Evolutionary conservation across 2,329 filamentous ascomycete genomes (phyloP), one percentile per base, ranked within the genome.

Genomic region (Fusarium devonianum): DNA sequence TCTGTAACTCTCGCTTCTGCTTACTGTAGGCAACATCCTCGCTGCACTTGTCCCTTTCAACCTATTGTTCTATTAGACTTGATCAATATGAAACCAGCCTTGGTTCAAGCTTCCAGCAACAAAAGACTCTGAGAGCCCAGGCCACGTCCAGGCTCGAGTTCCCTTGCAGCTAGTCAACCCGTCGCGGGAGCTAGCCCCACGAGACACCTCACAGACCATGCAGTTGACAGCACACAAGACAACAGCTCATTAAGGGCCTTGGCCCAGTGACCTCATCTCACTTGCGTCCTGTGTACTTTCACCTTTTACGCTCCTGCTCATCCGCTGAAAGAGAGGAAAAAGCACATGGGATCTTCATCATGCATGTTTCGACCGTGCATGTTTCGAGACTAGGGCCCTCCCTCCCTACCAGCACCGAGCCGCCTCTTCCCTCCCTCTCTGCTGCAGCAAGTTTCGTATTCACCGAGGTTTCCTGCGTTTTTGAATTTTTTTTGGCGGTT

Each of bases 391-490:
- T n/a, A n/a, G n/a, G n/a, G n/a, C n/a, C n/a, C n/a, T n/a, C 26
- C 16, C 17, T 17, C 25, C 32, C 35, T 17, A 34, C 44, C 29
- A 25, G 21, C 43, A 40, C 56, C 34, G 57, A 57, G 49, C 49
- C 36, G 53, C 36, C 32, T 56, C 46, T 47, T 60, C 56, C 52
- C 56, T 46, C 40, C 53, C 34, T 49, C 42, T 47, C 17, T 29
- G 26, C 56, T 60, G 57, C 56, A 58, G 41, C 41, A 7, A 17
- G 40, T 38, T 60, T 60, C 56, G 56, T 60, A 60, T 60, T 47
- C 37, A 26, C 18, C 37, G 21, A 33, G n/a, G 11, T 16, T n/a
- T 28, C 18, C 52, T 58, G 44, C 28, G 37, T 46, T 35, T 46
- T 8, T 34, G 11, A 21, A n/a, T 12, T 14, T 12, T 28, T 8